phyloP scores from a whole-genome alignment of 192 early-diverging fungal species.

The Chytriomyces sp. region DNA sequence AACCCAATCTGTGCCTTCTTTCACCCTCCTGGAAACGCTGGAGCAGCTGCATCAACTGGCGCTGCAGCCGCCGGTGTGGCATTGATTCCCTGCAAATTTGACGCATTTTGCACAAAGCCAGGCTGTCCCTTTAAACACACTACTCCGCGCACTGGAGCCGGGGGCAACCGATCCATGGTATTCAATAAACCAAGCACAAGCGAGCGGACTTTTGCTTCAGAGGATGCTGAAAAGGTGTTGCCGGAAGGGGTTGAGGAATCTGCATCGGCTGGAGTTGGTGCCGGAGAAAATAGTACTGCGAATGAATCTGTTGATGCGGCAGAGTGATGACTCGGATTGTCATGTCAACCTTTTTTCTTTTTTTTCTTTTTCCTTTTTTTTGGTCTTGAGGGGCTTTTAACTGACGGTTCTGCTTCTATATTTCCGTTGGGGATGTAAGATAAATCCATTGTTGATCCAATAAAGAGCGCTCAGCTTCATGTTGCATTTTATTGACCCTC shows the following conservation, averaged over 20 bases:
- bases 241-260: slow-evolving; percentile 18
- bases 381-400: neutral
- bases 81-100: slow-evolving; percentile 42
- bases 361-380: neutral
- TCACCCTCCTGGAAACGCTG: slow-evolving; percentile 30
- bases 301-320: neutral
- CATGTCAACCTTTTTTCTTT: no score
- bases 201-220: slow-evolving; percentile 33
- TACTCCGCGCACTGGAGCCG: neutral
- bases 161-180: neutral
- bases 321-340: no score
- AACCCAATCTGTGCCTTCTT: slow-evolving; percentile 44
- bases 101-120: slow-evolving; percentile 45
- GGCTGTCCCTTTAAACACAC: slow-evolving; percentile 45
- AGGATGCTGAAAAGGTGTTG: slow-evolving; percentile 34
- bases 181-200: neutral
- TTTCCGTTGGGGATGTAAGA: no score
- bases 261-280: neutral
- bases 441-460: no score
- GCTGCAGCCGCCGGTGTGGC: neutral
- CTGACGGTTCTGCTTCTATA: neutral
- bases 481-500: no score
- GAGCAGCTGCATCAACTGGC: slow-evolving; percentile 4
- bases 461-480: no score
- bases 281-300: no score